Conservation (phyloP, 2,329 filamentous ascomycete species). For the Aspergillus sp. region DNA sequence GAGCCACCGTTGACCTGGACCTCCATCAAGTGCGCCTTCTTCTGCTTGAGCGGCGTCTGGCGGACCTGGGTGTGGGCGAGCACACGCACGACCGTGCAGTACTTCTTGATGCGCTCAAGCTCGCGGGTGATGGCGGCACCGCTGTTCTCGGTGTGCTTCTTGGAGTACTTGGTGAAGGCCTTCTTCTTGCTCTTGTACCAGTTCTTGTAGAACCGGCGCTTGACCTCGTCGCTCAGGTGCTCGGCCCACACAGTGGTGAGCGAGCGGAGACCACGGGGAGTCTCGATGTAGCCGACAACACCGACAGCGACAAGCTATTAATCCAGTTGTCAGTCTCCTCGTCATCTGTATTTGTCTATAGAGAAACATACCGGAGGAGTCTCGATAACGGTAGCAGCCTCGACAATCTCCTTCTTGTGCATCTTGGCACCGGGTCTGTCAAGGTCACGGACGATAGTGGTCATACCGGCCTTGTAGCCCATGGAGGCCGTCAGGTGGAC, state of each 20-base stretch:
- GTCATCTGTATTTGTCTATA: slow-evolving; percentile 13
- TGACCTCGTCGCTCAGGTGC: slow-evolving; percentile 96
- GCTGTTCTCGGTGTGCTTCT: slow-evolving; percentile 95
- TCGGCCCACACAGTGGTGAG: slow-evolving; percentile 99
- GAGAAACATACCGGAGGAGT: slow-evolving; percentile 80
- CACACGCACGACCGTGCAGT: slow-evolving; percentile 98
- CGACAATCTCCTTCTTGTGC: slow-evolving; percentile 97
- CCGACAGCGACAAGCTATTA: slow-evolving; percentile 96
- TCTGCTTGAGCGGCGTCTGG: slow-evolving; percentile 99
- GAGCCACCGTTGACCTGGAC: slow-evolving; percentile 99
- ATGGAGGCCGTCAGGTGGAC: slow-evolving; percentile 96
- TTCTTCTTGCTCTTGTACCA: slow-evolving; percentile 99
- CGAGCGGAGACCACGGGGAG: slow-evolving; percentile 95
- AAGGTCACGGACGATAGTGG: slow-evolving; percentile 97
- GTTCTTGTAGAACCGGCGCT: slow-evolving; percentile 99
- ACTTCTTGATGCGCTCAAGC: slow-evolving; percentile 99
- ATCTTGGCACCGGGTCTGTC: slow-evolving; percentile 98
- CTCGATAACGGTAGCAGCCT: slow-evolving; percentile 81
- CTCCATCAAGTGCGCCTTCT: slow-evolving; percentile 99
- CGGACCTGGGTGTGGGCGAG: slow-evolving; percentile 99
- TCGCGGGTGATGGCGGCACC: slow-evolving; percentile 89
- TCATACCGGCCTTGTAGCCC: slow-evolving; percentile 99
- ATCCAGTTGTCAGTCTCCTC: background rate
- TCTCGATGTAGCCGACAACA: slow-evolving; percentile 99
- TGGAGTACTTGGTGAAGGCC: slow-evolving; percentile 99